phyloP scores from a whole-genome alignment of 2,329 filamentous ascomycete species.

The Xylaria sp. region DNA sequence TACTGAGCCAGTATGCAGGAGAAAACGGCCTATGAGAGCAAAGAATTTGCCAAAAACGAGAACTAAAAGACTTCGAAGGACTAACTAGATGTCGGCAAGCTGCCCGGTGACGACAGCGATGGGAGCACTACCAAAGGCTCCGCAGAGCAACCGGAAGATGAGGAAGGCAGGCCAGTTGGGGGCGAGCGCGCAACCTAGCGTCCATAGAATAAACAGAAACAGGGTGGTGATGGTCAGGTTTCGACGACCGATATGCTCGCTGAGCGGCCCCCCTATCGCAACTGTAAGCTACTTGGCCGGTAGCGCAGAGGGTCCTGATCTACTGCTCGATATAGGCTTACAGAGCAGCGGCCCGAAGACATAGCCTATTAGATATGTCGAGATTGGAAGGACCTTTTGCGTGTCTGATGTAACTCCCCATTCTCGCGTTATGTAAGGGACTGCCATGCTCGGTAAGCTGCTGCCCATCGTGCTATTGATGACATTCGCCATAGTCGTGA shows the following conservation, averaged over 20 bases:
- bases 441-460: constrained; percentile 71
- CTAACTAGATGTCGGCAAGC: constrained; percentile 70
- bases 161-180: constrained; percentile 64
- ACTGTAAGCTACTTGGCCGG: constrained; percentile 31
- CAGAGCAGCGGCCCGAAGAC: constrained; percentile 59
- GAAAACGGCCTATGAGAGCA: not conserved
- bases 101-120: constrained; percentile 72
- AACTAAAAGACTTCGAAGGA: not conserved
- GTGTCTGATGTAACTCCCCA: constrained; percentile 63
- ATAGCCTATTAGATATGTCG: constrained; percentile 72
- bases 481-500: constrained; percentile 67
- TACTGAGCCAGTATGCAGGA: not conserved
- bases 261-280: constrained; percentile 72
- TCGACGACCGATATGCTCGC: constrained; percentile 70
- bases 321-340: constrained; percentile 34
- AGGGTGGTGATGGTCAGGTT: constrained; percentile 59
- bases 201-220: constrained; percentile 60
- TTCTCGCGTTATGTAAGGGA: constrained; percentile 65
- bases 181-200: constrained; percentile 65
- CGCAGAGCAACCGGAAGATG: constrained; percentile 64
- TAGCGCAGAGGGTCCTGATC: not conserved
- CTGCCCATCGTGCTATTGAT: constrained; percentile 76
- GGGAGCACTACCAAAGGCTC: constrained; percentile 65
- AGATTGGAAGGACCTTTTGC: constrained; percentile 66
- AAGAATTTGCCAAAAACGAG: not conserved